Percentiles rank a stretch among this genome's conserved stretches.
Evolutionary conservation across 176 grass and related monocot genomes (phyloP).

Genomic region (Cenchrus americanus): DNA sequence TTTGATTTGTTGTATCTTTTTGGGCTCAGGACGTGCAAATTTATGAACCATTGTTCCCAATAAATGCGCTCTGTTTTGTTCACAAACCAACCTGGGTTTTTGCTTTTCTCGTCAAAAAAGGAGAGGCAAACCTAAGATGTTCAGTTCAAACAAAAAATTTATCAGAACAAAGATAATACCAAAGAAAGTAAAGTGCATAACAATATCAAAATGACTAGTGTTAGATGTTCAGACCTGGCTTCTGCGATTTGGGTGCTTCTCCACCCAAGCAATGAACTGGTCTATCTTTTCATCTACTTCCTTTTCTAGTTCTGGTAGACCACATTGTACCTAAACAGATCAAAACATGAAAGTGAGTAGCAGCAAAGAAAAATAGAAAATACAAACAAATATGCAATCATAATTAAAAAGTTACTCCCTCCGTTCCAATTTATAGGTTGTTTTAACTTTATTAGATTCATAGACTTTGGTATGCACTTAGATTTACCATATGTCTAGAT

Average conservation of each 20-base stretch:
- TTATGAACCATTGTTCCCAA: slow-evolving; percentile 97
- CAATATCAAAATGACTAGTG: slow-evolving; percentile 1
- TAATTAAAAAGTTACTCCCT: background rate
- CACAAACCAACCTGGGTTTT: slow-evolving; percentile 78
- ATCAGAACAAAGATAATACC: slow-evolving; percentile 19
- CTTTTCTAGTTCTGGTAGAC: slow-evolving; percentile 85
- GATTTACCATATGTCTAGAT: no score
- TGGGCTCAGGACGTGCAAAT: slow-evolving; percentile 64
- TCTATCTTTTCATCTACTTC: slow-evolving; percentile 90
- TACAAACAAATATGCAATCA: background rate
- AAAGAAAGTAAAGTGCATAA: slow-evolving; percentile 33
- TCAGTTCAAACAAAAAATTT: slow-evolving; percentile 5
- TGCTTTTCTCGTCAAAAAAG: slow-evolving; percentile 85
- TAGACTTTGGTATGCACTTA: no score
- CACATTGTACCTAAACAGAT: slow-evolving; percentile 79
- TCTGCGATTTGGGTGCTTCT: slow-evolving; percentile 93
- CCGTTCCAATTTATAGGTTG: no score
- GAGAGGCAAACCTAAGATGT: slow-evolving; percentile 73
- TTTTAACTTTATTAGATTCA: no score
- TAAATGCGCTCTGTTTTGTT: slow-evolving; percentile 80
- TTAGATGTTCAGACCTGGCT: slow-evolving; percentile 60
- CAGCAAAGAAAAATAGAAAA: slow-evolving; percentile 4
- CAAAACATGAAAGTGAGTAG: background rate
- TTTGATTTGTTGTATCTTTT: slow-evolving; percentile 70
- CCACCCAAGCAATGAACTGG: slow-evolving; percentile 83